Conservation (phyloP, 73 alveolate species). For the Breviolum minutum region DNA sequence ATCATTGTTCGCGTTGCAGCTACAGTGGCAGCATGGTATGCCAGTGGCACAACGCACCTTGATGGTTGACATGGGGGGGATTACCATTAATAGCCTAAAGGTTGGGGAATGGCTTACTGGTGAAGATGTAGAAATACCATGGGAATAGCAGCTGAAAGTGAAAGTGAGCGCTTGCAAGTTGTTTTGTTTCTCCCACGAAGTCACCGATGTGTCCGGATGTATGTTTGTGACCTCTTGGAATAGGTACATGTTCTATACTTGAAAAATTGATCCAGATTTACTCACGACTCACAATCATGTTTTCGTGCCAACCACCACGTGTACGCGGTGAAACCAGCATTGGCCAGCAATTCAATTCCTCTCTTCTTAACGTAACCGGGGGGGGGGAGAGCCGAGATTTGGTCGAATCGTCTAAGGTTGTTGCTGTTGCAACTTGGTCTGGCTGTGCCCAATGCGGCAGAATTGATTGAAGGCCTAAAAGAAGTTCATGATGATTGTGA, state of each 20-base stretch:
- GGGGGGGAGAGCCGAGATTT: neutral
- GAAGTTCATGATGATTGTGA: conserved; percentile 16
- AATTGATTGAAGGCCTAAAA: conserved; percentile 24
- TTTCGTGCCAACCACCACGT: too few relatives aligned
- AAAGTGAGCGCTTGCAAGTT: too few relatives aligned
- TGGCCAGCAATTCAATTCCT: too few relatives aligned
- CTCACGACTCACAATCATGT: too few relatives aligned
- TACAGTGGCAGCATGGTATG: conserved; percentile 57
- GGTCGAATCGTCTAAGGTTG: neutral
- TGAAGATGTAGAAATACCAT: neutral
- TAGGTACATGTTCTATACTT: too few relatives aligned
- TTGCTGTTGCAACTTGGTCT: conserved; percentile 35
- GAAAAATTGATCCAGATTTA: too few relatives aligned
- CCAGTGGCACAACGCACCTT: conserved; percentile 32
- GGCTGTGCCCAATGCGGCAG: conserved; percentile 50
- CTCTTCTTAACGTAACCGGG: too few relatives aligned
- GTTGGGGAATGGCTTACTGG: neutral
- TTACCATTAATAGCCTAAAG: neutral
- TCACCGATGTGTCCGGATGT: too few relatives aligned
- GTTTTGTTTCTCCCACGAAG: too few relatives aligned
- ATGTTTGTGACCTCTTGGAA: too few relatives aligned
- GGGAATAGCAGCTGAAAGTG: neutral
- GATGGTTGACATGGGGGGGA: neutral
- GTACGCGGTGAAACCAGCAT: too few relatives aligned
- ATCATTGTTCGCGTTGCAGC: conserved; percentile 21